Evolutionary conservation across 768 basidiomycete species (phyloP).

Genomic region (Gyrodon lividus): DNA sequence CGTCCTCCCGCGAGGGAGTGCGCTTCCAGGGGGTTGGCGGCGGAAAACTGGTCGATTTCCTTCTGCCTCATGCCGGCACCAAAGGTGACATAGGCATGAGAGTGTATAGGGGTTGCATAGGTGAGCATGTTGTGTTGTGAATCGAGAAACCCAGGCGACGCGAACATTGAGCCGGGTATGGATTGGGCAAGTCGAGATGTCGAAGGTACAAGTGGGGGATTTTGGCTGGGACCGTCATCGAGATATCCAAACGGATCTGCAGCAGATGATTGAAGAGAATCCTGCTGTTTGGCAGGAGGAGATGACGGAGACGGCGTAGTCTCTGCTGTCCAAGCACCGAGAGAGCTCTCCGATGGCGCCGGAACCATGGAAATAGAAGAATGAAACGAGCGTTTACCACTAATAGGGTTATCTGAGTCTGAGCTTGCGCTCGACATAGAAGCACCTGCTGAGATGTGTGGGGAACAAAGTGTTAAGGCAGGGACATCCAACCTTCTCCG

Average conservation of each 20-base stretch:
- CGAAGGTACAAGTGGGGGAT: slow-evolving; percentile 22
- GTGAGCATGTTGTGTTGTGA: slow-evolving; percentile 42
- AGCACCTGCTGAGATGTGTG: neutral
- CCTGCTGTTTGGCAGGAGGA: neutral
- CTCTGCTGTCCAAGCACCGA: neutral
- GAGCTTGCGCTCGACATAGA: neutral
- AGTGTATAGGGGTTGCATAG: slow-evolving; percentile 58
- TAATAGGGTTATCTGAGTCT: neutral
- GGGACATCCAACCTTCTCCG: slow-evolving; percentile 18
- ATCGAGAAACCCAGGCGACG: slow-evolving; percentile 32
- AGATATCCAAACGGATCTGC: slow-evolving; percentile 66
- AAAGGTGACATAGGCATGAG: slow-evolving; percentile 80
- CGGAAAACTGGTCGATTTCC: slow-evolving; percentile 76
- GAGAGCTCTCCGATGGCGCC: neutral
- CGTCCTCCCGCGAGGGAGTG: slow-evolving; percentile 48
- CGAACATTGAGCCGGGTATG: slow-evolving; percentile 34
- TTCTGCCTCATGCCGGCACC: slow-evolving; percentile 86
- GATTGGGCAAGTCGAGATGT: slow-evolving; percentile 21
- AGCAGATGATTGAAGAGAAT: slow-evolving; percentile 13
- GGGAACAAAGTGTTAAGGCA: neutral
- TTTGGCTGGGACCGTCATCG: slow-evolving; percentile 35
- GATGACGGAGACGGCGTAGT: slow-evolving; percentile 4
- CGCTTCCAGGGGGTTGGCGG: slow-evolving; percentile 63
- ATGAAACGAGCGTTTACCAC: neutral
- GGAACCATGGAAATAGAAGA: neutral